Conservation (phyloP, 1,139 yeast species). For the Geotrichum histeridarum region DNA sequence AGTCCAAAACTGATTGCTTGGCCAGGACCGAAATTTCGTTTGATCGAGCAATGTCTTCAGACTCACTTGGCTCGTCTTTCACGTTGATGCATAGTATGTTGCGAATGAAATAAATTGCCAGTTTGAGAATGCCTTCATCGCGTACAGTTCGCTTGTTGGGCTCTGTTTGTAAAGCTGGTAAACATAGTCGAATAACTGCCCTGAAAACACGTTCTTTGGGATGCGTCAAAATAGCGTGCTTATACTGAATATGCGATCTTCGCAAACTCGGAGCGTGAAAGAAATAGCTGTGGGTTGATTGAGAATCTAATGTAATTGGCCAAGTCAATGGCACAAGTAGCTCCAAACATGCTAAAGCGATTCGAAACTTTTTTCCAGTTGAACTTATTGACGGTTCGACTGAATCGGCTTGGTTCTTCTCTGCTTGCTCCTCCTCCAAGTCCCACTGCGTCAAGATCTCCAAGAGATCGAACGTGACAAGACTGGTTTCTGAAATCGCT, state of each 20-base stretch:
- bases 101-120: constrained; percentile 69
- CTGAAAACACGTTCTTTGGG: constrained; percentile 59
- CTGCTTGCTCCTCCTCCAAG: constrained; percentile 34
- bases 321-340: constrained; percentile 79
- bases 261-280: constrained; percentile 55
- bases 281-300: constrained; percentile 49
- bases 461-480: constrained; percentile 66
- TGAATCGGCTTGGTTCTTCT: constrained; percentile 16
- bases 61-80: constrained; percentile 38
- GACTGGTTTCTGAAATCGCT: constrained; percentile 77
- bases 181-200: constrained; percentile 64
- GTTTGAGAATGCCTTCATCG: constrained; percentile 67
- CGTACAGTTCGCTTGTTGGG: constrained; percentile 56
- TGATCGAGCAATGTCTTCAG: constrained; percentile 65
- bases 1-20: constrained; percentile 64
- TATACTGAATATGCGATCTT: constrained; percentile 65
- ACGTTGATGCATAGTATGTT: constrained; percentile 76
- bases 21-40: constrained; percentile 55
- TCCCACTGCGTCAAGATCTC: constrained; percentile 76
- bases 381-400: constrained; percentile 11
- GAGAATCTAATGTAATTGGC: constrained; percentile 63
- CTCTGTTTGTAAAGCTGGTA: constrained; percentile 55
- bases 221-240: constrained; percentile 57
- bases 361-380: constrained; percentile 43
- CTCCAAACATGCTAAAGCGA: constrained; percentile 70